Conservation (phyloP, 2,329 filamentous ascomycete species). For the Escovopsis sp. region DNA sequence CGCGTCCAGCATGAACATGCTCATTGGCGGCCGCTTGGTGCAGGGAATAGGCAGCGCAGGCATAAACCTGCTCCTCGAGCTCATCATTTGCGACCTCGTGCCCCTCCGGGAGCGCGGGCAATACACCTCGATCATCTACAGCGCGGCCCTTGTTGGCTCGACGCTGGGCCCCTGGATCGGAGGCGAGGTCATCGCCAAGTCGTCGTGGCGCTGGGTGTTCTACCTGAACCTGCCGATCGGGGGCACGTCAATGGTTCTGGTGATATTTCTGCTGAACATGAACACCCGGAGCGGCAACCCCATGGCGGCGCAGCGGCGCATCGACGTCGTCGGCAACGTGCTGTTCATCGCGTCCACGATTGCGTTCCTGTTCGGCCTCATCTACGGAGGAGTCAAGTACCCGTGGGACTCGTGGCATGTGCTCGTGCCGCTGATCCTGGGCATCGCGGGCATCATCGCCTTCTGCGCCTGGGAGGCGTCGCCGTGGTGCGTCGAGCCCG, state of each 20-base stretch:
- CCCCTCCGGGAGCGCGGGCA: constrained; percentile 29
- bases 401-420: constrained; percentile 24
- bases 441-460: constrained; percentile 15
- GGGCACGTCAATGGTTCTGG: constrained; percentile 13
- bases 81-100: constrained; percentile 26
- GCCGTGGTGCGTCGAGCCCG: constrained; percentile 4
- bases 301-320: constrained; percentile 8
- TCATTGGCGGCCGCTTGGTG: constrained; percentile 33
- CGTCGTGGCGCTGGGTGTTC: constrained; percentile 31
- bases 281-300: constrained; percentile 6
- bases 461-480: constrained; percentile 8
- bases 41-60: constrained; percentile 30
- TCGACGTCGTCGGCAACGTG: constrained; percentile 27
- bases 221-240: constrained; percentile 25
- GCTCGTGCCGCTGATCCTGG: constrained; percentile 26
- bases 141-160: constrained; percentile 16
- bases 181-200: constrained; percentile 7
- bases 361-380: constrained; percentile 17
- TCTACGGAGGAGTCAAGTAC: constrained; percentile 24
- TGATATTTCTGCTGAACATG: constrained; percentile 21
- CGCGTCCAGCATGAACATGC: constrained; percentile 23
- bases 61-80: constrained; percentile 18
- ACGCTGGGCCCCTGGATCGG: constrained; percentile 17
- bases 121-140: constrained; percentile 19
- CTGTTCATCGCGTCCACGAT: constrained; percentile 23